Evolutionary conservation across 345 rosid species (phyloP).

Genomic region (Lenwebbia sp.): DNA sequence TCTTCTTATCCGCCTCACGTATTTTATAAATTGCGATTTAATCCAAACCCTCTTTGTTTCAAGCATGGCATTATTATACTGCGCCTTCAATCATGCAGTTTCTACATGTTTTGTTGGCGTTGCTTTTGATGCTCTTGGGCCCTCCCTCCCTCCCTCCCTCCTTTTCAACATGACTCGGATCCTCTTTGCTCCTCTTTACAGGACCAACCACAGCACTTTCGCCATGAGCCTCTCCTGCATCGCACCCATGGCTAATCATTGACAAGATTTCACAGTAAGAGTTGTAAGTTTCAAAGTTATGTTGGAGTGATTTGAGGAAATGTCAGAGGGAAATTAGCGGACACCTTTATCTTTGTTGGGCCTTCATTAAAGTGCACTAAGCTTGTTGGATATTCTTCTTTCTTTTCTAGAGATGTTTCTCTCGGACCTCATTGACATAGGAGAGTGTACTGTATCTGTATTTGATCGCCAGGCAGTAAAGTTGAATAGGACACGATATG

Average conservation of each 20-base stretch:
- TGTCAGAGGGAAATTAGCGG: background rate
- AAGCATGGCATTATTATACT: background rate
- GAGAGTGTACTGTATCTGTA: background rate
- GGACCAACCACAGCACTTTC: background rate
- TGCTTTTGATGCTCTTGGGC: background rate
- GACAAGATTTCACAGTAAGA: background rate
- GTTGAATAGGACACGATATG: background rate
- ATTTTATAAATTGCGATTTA: background rate
- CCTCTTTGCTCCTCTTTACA: background rate
- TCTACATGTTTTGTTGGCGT: background rate
- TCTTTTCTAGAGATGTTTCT: background rate
- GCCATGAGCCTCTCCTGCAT: background rate
- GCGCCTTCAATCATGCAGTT: background rate
- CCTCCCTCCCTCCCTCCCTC: too few species aligned
- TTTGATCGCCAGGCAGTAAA: background rate
- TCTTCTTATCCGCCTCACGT: background rate
- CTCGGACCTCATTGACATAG: background rate
- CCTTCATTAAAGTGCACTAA: background rate
- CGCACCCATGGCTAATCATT: background rate
- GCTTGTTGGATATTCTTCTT: background rate
- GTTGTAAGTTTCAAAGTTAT: background rate
- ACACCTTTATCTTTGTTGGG: background rate
- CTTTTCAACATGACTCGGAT: background rate
- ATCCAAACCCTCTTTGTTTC: background rate
- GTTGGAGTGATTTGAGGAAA: background rate